Evolutionary conservation across 257 asterid species (phyloP), one percentile per base, ranked within the genome.

Genomic region (Scutellaria barbata): DNA sequence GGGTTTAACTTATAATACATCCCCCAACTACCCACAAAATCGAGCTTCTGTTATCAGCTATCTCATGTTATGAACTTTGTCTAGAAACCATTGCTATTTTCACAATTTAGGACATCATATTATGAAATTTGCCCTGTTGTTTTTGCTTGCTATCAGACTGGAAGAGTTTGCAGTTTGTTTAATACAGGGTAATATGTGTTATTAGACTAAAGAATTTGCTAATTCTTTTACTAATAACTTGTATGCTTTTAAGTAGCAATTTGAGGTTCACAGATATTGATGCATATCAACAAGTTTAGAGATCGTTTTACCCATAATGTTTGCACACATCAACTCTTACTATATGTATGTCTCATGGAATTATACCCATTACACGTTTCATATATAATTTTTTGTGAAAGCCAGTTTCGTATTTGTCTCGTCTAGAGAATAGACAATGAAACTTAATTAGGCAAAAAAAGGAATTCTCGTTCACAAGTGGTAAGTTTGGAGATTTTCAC

Each of bases 141-240:
- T 65, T 51, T 66, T 67, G 30, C 55, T 35, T 42, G 33, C 56
- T 16, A 30, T 30, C 5, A 2, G 59, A 48, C 71, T 56, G 47
- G 14, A 57, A 13, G 41, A 63, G 30, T 22, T 1, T 66, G 63
- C 66, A 43, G 69, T 47, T 71, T 65, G 77, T 66, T 72, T 51
- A 67, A 10, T 25, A 14, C 37, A 10, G 54, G 51, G 56, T 46
- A 30, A 20, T 8, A 14, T 65, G 33, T 13, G 37, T 50, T 30
- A 30, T 30, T 30, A 30, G 35, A 30, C 35, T 30, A 30, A 4
- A 4, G 3, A 30, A 4, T 30, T 30, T 30, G 35, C 35, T 30
- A 0, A 30, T 2, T 30, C 3, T 30, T 30, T 1, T 45, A 47
- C 48, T 66, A 3, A 8, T 46, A 14, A 46, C 52, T 7, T 45